Conservation (phyloP, 75 land plant species). For the Cunninghamia lanceolata region DNA sequence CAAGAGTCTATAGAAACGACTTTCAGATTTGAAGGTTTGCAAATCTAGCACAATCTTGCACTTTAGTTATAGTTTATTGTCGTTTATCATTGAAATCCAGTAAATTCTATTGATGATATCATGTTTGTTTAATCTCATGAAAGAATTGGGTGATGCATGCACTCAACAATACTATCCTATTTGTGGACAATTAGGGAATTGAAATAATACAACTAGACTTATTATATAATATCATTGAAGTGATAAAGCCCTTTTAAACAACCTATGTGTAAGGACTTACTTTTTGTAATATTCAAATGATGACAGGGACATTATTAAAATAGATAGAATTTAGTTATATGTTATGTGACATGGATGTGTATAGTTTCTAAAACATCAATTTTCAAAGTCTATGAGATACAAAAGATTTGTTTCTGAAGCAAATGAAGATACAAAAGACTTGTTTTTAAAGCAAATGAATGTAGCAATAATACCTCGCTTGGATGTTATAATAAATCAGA, state of each 20-base stretch:
- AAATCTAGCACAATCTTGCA: neutral
- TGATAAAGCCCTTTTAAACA: neutral
- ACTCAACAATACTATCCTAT: neutral
- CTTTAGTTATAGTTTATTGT: neutral
- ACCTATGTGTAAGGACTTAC: neutral
- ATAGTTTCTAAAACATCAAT: neutral
- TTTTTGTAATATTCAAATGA: too few species aligned
- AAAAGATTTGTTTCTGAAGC: too few species aligned
- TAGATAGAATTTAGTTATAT: neutral
- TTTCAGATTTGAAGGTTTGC: slow-evolving; percentile 67
- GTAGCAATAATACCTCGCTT: too few species aligned
- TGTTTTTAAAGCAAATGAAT: too few species aligned
- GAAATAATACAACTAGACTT: neutral
- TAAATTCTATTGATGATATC: neutral
- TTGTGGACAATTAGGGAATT: neutral
- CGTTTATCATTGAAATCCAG: neutral
- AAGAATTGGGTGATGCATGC: neutral
- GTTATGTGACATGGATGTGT: neutral
- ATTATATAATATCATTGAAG: neutral
- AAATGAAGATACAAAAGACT: too few species aligned
- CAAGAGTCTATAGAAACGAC: slow-evolving; percentile 62
- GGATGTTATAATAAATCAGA: neutral
- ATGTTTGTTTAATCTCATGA: neutral
- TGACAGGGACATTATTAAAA: neutral
- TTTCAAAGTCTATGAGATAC: too few species aligned